Conservation (phyloP, 768 basidiomycete species). For the Termitomyces sp. region DNA sequence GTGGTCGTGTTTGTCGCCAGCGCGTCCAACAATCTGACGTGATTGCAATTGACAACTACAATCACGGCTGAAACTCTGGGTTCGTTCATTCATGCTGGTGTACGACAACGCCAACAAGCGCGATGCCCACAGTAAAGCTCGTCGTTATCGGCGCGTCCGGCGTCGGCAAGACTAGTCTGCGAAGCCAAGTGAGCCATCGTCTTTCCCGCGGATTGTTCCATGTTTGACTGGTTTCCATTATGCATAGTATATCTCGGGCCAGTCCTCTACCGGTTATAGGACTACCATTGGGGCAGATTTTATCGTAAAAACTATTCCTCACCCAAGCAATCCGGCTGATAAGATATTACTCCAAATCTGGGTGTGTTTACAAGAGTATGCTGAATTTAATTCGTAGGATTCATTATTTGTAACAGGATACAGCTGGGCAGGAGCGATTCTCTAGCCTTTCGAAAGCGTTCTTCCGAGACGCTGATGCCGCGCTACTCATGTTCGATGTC, state of each 20-base stretch:
- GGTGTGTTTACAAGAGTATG: constrained; percentile 23
- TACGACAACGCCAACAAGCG: constrained; percentile 1
- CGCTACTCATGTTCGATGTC: constrained; percentile 76
- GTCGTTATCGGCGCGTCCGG: constrained; percentile 79
- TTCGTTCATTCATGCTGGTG: constrained; percentile 4
- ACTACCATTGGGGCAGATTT: constrained; percentile 92
- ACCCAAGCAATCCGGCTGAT: constrained; percentile 50
- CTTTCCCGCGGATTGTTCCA: not conserved
- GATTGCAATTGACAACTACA: not conserved
- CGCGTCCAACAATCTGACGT: not conserved
- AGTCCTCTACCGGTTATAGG: constrained; percentile 72
- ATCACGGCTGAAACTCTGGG: not conserved
- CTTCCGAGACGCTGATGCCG: constrained; percentile 83
- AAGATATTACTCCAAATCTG: constrained; percentile 63
- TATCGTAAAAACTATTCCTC: constrained; percentile 67
- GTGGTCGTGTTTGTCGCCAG: not conserved
- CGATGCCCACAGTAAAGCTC: constrained; percentile 73
- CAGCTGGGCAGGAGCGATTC: constrained; percentile 86
- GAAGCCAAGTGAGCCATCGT: constrained; percentile 55
- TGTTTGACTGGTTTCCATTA: not conserved
- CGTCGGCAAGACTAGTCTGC: constrained; percentile 80
- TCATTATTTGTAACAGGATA: constrained; percentile 46
- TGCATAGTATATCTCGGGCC: constrained; percentile 65
- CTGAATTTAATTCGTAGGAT: not conserved
- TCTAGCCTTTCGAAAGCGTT: constrained; percentile 78